Evolutionary conservation across 176 grass and related monocot genomes (phyloP).

Genomic region (Raddia distichophylla): DNA sequence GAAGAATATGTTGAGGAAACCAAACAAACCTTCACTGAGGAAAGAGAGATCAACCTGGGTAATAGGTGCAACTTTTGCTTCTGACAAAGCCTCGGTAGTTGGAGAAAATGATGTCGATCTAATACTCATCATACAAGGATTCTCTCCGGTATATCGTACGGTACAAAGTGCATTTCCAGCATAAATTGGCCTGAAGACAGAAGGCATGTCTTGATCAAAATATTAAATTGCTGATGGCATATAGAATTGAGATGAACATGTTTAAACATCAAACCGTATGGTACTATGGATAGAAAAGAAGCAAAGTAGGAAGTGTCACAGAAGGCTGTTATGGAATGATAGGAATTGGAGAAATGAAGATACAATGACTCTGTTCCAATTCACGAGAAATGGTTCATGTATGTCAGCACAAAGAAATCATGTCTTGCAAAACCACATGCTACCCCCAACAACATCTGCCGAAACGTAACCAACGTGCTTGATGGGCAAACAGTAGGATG

Average conservation of each 20-base stretch:
- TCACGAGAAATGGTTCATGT: not conserved
- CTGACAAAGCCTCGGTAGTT: conserved; percentile 42
- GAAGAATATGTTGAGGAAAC: conserved; percentile 39
- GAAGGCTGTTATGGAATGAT: not conserved
- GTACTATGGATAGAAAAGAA: not conserved
- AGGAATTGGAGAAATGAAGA: not conserved
- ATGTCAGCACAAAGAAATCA: not conserved
- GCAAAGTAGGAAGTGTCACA: not conserved
- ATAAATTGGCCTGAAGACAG: conserved; percentile 83
- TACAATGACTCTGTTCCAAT: not conserved
- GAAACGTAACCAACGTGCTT: not conserved
- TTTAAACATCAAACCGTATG: not conserved
- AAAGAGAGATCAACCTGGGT: conserved; percentile 88
- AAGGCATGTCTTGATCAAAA: not conserved
- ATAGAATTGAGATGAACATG: not conserved
- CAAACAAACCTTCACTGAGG: conserved; percentile 83
- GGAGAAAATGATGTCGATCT: conserved; percentile 85
- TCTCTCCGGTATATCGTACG: conserved; percentile 66
- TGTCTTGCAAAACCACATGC: not conserved
- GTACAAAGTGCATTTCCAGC: conserved; percentile 98
- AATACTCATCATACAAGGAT: conserved; percentile 90
- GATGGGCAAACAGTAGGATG: not conserved
- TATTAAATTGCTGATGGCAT: not conserved
- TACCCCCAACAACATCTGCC: not conserved
- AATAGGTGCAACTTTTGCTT: conserved; percentile 68